Evolutionary conservation across 768 basidiomycete genomes (phyloP).

Genomic region (Rhodocollybia butyracea): DNA sequence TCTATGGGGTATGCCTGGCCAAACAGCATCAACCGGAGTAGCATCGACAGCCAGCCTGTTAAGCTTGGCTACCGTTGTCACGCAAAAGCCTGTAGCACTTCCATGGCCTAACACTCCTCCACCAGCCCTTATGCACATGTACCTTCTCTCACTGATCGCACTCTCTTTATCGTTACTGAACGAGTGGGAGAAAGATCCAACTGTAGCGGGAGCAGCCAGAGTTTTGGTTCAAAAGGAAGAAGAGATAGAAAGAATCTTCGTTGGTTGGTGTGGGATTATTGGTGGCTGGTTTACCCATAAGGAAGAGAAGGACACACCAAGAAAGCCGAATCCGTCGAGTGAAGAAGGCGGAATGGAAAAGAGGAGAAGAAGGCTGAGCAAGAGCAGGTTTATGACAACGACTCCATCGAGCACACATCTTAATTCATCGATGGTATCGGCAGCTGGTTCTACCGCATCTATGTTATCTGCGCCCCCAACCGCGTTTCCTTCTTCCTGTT

Average conservation of each 20-base stretch:
- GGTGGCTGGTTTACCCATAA: slow-evolving; percentile 34
- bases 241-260: slow-evolving; percentile 44
- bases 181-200: slow-evolving; percentile 44
- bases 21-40: slow-evolving; percentile 11
- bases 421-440: background rate
- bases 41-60: background rate
- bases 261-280: slow-evolving; percentile 47
- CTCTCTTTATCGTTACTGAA: slow-evolving; percentile 36
- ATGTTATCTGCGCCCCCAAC: background rate
- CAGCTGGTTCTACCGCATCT: background rate
- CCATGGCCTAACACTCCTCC: slow-evolving; percentile 22
- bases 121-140: slow-evolving; percentile 34
- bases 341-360: background rate
- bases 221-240: slow-evolving; percentile 48
- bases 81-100: slow-evolving; percentile 10
- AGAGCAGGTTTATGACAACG: background rate
- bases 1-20: slow-evolving; percentile 11
- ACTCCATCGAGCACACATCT: background rate
- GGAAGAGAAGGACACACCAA: background rate
- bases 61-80: background rate
- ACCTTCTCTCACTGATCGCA: slow-evolving; percentile 38
- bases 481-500: background rate
- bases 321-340: background rate
- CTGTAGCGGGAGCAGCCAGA: slow-evolving; percentile 48
- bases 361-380: slow-evolving; percentile 7